Base-by-base conservation (phyloP, 2,329 filamentous ascomycete species). In the Phoma herbarum region DNA sequence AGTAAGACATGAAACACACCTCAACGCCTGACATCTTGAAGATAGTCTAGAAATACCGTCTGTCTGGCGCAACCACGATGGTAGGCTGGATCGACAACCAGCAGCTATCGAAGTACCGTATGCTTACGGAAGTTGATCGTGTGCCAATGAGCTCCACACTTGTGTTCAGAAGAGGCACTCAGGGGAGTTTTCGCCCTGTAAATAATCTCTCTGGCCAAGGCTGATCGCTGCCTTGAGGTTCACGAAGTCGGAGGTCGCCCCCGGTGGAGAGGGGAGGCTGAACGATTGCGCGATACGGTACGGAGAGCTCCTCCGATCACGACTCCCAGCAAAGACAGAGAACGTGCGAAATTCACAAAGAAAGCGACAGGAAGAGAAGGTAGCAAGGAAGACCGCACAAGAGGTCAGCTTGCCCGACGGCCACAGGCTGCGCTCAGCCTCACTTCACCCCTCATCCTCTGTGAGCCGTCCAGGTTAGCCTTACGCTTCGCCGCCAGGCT, bases 1-100 rank as follows among this genome's bases (percentile, higher is more conserved):
- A 5, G 12, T 6, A 26, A 10, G 18, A 42, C 23, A 22, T 20
- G n/a, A n/a, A 60, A 25, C 67, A 33, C 67, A 75, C 72, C 63
- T 75, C 68, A 42, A 71, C 54, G 51, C 64, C 67, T 49, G 69
- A 72, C 72, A 74, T 73, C 1, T 10, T 60, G 35, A 12, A 14
- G 4, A 25, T 18, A 31, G 29, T 25, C 25, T n/a, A 29, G 8
- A 22, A 22, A 18, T 26, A 26, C 37, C 31, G 22, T 33, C 25
- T n/a, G n/a, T 23, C 44, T 47, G 44, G 26, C 29, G 31, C 37
- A 29, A 22, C 44, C 14, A 41, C 29, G 44, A n/a, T 35, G 31
- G 16, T n/a, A n/a, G 31, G 31, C 31, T 22, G 12, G 12, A 22
- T 22, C 23, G 22, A n/a, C 22, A 18, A 33, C 45, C 28, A 49